These are phyloP conservation scores for Trichophyton benhamiae DNA, from an alignment of 2,329 filamentous ascomycete species.

Conservation along the genomic window DNA sequence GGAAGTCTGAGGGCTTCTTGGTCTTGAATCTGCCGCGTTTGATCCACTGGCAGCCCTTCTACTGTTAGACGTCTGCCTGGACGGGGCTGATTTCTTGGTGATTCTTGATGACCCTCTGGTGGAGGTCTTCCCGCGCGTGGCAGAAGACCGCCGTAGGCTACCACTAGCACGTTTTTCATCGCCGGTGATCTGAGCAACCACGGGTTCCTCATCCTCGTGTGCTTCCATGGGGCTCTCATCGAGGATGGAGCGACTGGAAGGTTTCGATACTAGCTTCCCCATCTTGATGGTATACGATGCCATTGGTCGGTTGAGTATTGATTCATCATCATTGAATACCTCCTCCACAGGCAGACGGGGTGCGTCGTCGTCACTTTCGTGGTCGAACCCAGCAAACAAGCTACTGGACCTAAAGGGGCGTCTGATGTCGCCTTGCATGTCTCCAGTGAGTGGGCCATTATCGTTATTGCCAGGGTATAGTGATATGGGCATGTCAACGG, in stretches of 20 bases:
- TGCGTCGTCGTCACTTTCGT: conserved; percentile 43
- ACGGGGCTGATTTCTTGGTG: conserved; percentile 23
- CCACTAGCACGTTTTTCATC: conserved; percentile 17
- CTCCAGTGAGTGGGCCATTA: conserved; percentile 54
- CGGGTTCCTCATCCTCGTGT: conserved; percentile 22
- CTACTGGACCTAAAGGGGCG: conserved; percentile 67
- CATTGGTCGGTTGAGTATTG: conserved; percentile 33
- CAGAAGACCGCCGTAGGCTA: conserved; percentile 12
- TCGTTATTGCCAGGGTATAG: conserved; percentile 67
- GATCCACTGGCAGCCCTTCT: conserved; percentile 70
- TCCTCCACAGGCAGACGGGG: conserved; percentile 18
- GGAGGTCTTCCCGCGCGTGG: conserved; percentile 10
- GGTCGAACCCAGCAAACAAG: conserved; percentile 75
- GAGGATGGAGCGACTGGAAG: conserved; percentile 20
- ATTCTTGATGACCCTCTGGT: conserved; percentile 24
- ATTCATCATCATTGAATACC: conserved; percentile 33
- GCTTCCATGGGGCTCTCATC: conserved; percentile 26
- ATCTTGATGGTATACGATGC: conserved; percentile 32
- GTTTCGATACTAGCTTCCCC: conserved; percentile 31
- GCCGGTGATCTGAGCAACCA: conserved; percentile 13
- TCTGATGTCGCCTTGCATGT: conserved; percentile 44
- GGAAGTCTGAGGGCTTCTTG: conserved; percentile 36
- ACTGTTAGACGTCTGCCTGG: conserved; percentile 48
- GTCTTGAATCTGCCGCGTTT: conserved; percentile 54
- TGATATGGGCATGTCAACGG: conserved; percentile 36